phyloP scores from a whole-genome alignment of 2,329 filamentous ascomycete genomes.

The Nemania sp. region DNA sequence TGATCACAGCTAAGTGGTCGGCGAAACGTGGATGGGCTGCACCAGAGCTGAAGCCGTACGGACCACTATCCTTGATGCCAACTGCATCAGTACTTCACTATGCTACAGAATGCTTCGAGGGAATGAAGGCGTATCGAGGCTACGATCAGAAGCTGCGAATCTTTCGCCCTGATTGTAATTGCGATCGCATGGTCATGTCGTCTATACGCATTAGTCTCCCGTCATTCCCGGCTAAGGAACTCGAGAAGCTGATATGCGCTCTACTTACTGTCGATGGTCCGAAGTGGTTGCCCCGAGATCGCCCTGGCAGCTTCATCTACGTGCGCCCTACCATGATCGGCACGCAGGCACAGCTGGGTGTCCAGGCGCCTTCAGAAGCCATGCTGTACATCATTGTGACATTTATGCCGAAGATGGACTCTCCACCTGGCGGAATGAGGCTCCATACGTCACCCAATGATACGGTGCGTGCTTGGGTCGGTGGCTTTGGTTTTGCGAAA shows the following conservation, averaged over 20 bases:
- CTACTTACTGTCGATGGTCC: constrained; percentile 73
- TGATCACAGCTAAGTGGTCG: constrained; percentile 71
- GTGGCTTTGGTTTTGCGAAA: constrained; percentile 90
- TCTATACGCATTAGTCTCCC: constrained; percentile 65
- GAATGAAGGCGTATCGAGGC: constrained; percentile 72
- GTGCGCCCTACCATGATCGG: constrained; percentile 86
- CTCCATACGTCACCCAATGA: constrained; percentile 80
- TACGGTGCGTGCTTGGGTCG: constrained; percentile 88
- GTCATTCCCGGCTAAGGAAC: constrained; percentile 61
- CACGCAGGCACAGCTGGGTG: constrained; percentile 77
- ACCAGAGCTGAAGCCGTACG: constrained; percentile 67
- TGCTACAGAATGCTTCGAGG: constrained; percentile 78
- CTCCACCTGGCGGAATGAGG: constrained; percentile 62
- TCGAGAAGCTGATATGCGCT: constrained; percentile 65
- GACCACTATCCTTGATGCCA: constrained; percentile 67
- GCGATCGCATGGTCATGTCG: constrained; percentile 54
- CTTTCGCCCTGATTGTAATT: constrained; percentile 68
- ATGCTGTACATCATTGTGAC: constrained; percentile 80
- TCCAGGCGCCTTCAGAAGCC: constrained; percentile 79
- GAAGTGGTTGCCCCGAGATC: constrained; percentile 76
- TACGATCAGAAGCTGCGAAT: constrained; percentile 65
- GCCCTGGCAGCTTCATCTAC: constrained; percentile 75
- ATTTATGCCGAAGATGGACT: constrained; percentile 62
- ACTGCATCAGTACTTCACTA: constrained; percentile 73
- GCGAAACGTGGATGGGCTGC: constrained; percentile 63